These are phyloP conservation scores for Ustilago bromivora DNA, from an alignment of 1,284 basidiomycete species.

Conservation along the genomic window DNA sequence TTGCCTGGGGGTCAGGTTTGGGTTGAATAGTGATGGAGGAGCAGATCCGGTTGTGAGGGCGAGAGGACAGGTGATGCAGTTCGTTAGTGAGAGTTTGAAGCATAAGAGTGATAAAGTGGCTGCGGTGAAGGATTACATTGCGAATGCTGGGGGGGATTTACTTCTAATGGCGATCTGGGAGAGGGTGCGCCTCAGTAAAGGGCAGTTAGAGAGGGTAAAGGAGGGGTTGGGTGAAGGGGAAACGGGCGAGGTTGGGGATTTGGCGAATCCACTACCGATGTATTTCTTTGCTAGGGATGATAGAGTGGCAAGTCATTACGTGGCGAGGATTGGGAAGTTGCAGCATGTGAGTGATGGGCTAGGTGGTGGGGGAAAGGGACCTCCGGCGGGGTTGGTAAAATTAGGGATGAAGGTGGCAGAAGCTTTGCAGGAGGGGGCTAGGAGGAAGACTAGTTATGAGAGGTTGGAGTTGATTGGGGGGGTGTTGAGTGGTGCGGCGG, in stretches of 20 bases:
- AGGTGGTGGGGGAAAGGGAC: slow-evolving; percentile 1
- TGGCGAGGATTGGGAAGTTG: slow-evolving; percentile 26
- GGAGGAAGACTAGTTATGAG: slow-evolving; percentile 40
- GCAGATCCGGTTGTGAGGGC: slow-evolving; percentile 44
- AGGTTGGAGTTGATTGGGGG: slow-evolving; percentile 30
- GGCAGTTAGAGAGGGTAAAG: slow-evolving; percentile 15
- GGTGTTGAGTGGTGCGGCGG: slow-evolving; percentile 3
- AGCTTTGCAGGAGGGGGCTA: slow-evolving; percentile 34
- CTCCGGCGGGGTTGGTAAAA: slow-evolving; percentile 25
- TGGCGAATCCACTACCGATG: slow-evolving; percentile 47
- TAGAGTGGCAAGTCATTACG: slow-evolving; percentile 42
- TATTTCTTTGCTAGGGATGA: slow-evolving; percentile 65
- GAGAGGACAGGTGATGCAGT: slow-evolving; percentile 50
- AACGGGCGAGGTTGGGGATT: slow-evolving; percentile 43
- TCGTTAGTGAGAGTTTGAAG: slow-evolving; percentile 53
- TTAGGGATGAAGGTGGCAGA: slow-evolving; percentile 25
- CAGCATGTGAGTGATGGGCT: slow-evolving; percentile 12
- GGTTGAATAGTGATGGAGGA: slow-evolving; percentile 21
- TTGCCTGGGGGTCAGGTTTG: slow-evolving; percentile 24
- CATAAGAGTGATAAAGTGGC: slow-evolving; percentile 56
- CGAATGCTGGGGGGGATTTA: slow-evolving; percentile 64
- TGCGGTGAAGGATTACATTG: slow-evolving; percentile 63
- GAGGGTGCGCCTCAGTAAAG: slow-evolving; percentile 32
- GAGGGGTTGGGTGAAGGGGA: slow-evolving; percentile 3
- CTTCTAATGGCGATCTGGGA: slow-evolving; percentile 64